phyloP scores from a whole-genome alignment of 352 stramenopile genomes.

The Phytophthora cryptogea region DNA sequence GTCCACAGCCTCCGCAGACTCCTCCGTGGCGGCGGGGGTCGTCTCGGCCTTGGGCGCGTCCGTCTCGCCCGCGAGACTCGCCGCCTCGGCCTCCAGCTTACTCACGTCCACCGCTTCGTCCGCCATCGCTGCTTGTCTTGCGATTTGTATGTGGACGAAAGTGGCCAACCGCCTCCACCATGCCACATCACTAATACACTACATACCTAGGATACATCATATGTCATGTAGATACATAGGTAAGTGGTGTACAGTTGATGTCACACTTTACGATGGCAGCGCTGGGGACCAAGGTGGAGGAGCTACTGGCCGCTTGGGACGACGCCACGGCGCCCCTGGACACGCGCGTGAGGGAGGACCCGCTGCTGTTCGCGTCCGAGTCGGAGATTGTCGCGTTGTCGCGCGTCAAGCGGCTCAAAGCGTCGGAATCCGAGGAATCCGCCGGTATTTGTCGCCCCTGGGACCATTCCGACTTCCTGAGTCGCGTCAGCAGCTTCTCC shows the following conservation, averaged over 20 bases:
- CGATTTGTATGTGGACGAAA: slow-evolving; percentile 23
- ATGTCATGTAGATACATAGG: background rate
- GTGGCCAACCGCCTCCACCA: background rate
- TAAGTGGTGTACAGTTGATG: background rate
- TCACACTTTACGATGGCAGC: slow-evolving; percentile 6
- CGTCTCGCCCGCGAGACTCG: slow-evolving; percentile 32
- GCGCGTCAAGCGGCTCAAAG: slow-evolving; percentile 7
- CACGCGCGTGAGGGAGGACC: slow-evolving; percentile 27
- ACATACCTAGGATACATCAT: background rate
- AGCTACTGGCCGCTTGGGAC: slow-evolving; percentile 33
- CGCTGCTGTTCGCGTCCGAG: slow-evolving; percentile 17
- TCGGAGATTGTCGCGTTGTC: slow-evolving; percentile 1
- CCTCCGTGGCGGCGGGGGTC: slow-evolving; percentile 15
- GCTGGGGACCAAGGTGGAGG: slow-evolving; percentile 24
- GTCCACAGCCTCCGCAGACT: slow-evolving; percentile 49
- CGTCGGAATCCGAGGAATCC: background rate
- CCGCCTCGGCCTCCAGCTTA: slow-evolving; percentile 57
- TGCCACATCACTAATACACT: background rate
- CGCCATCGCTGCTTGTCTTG: slow-evolving; percentile 35
- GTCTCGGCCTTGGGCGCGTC: slow-evolving; percentile 23
- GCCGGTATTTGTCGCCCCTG: slow-evolving; percentile 58
- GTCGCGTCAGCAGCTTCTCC: slow-evolving; percentile 55
- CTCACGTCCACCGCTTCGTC: slow-evolving; percentile 55
- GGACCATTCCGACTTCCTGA: slow-evolving; percentile 53
- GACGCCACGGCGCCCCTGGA: slow-evolving; percentile 42